Percentiles rank a stretch among this genome's conserved stretches.
Evolutionary conservation across 352 stramenopile genomes (phyloP).

Genomic region (Globisporangium irregulare): DNA sequence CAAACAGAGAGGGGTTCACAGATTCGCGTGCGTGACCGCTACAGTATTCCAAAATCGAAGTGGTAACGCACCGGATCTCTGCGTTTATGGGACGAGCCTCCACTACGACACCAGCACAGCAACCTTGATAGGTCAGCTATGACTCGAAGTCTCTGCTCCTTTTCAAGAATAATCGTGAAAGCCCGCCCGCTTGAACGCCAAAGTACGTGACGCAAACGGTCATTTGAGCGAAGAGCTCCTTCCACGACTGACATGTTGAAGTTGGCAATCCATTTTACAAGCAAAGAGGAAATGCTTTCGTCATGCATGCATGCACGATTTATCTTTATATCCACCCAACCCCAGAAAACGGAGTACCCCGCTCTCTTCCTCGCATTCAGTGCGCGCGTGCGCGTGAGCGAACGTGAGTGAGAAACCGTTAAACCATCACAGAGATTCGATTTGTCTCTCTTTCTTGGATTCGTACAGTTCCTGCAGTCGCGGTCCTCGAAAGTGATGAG

Average conservation of each 20-base stretch:
- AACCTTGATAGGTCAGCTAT: not conserved
- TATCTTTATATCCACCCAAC: not conserved
- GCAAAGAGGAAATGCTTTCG: too few relatives aligned
- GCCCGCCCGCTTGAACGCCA: not conserved
- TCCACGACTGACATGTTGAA: not conserved
- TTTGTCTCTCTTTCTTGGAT: not conserved
- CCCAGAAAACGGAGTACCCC: not conserved
- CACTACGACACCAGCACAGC: not conserved
- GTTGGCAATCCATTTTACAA: not conserved
- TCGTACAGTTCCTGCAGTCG: not conserved
- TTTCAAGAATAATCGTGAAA: not conserved
- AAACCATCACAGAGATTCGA: not conserved
- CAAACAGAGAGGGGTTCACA: too few relatives aligned
- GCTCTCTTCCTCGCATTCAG: not conserved
- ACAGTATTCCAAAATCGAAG: too few relatives aligned
- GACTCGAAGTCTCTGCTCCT: not conserved
- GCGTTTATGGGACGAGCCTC: not conserved
- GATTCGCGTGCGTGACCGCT: too few relatives aligned
- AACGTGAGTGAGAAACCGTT: not conserved
- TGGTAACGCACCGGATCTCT: not conserved
- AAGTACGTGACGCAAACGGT: not conserved
- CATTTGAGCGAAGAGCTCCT: not conserved
- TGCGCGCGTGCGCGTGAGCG: too few relatives aligned
- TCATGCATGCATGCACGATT: too few relatives aligned
- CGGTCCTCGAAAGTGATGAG: not conserved